Evolutionary conservation across 2,329 filamentous ascomycete genomes (phyloP).

Genomic region (Fusarium drepaniforme): DNA sequence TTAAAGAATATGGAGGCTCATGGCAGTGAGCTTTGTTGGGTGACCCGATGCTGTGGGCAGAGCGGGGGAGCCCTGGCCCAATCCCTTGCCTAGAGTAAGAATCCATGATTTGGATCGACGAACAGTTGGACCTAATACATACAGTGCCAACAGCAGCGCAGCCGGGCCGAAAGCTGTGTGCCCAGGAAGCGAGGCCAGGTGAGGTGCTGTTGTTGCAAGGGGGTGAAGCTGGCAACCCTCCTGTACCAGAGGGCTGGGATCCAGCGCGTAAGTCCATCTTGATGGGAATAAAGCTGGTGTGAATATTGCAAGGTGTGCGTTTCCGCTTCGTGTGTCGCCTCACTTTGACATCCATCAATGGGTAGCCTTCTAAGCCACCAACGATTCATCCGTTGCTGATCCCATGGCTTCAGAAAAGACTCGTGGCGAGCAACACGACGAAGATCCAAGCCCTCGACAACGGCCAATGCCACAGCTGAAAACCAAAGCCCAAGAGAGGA

Average conservation of each 20-base stretch:
- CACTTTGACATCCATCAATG: background rate
- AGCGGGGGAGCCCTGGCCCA: slow-evolving; percentile 24
- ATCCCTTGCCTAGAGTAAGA: slow-evolving; percentile 14
- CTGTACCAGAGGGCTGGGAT: slow-evolving; percentile 35
- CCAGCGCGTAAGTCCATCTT: slow-evolving; percentile 15
- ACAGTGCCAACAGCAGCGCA: slow-evolving; percentile 14
- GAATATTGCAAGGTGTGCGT: background rate
- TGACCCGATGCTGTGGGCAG: slow-evolving; percentile 29
- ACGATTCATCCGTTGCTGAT: background rate
- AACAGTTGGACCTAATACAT: slow-evolving; percentile 19
- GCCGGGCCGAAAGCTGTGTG: slow-evolving; percentile 8
- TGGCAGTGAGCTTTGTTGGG: slow-evolving; percentile 9
- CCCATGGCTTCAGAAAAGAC: background rate
- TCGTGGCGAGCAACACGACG: background rate
- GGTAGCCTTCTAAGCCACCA: background rate
- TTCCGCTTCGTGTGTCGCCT: background rate
- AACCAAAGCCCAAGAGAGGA: background rate
- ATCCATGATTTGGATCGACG: slow-evolving; percentile 33
- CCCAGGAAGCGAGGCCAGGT: slow-evolving; percentile 8
- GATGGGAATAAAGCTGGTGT: background rate
- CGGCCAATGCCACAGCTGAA: background rate
- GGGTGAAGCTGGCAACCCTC: slow-evolving; percentile 21
- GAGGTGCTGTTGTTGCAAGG: slow-evolving; percentile 11
- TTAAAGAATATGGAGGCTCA: slow-evolving; percentile 5
- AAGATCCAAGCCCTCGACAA: background rate